phyloP scores from a whole-genome alignment of 768 basidiomycete genomes.

The Scleroderma citrinum region DNA sequence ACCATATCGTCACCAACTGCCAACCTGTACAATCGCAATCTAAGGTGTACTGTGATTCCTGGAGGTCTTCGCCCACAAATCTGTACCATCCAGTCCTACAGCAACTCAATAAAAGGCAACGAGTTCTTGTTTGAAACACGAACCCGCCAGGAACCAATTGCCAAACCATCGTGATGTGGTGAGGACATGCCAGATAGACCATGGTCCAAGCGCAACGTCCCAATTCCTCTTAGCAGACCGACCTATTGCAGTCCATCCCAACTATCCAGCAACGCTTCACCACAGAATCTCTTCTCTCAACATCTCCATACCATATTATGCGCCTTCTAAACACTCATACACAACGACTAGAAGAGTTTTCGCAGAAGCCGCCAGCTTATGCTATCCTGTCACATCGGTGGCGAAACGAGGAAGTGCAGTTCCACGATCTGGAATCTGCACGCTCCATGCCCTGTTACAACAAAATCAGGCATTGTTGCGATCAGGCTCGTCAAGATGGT shows the following conservation, averaged over 20 bases:
- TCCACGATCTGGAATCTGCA: background rate
- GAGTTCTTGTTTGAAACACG: no score
- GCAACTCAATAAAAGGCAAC: no score
- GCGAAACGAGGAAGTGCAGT: conserved; percentile 1
- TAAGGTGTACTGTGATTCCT: no score
- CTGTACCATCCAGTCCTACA: no score
- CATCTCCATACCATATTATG: background rate
- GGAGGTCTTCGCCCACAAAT: no score
- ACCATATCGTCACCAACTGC: no score
- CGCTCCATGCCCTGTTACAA: conserved; percentile 2
- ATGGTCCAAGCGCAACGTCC: no score
- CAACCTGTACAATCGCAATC: no score
- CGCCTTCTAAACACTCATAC: conserved; percentile 3
- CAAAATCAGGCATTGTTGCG: conserved; percentile 3
- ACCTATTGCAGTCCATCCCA: background rate
- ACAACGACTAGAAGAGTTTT: conserved; percentile 2
- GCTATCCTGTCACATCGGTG: conserved; percentile 11
- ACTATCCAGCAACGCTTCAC: background rate
- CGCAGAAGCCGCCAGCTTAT: conserved; percentile 1
- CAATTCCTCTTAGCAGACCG: no score
- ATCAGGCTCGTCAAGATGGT: conserved; percentile 3
- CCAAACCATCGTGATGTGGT: no score
- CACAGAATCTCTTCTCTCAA: background rate
- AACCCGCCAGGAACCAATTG: no score
- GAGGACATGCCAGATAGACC: no score